Evolutionary conservation across 1,139 yeast genomes (phyloP).

Genomic region (Pichia sp.): DNA sequence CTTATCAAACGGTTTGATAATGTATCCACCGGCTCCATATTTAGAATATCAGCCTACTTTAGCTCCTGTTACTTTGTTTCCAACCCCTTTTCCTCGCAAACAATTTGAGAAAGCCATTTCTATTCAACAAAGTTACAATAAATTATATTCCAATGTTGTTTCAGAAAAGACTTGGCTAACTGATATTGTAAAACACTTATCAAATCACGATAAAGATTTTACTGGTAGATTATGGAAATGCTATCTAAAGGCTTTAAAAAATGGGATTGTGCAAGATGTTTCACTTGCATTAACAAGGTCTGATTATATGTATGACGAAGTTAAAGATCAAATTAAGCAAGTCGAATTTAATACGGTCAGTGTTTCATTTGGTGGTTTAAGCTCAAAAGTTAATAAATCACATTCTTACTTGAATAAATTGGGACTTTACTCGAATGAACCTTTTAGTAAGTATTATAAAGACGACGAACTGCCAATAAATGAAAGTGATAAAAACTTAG

Average conservation of each 20-base stretch:
- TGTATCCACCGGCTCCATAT: slow-evolving; percentile 60
- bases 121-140: slow-evolving; percentile 68
- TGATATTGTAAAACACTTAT: slow-evolving; percentile 46
- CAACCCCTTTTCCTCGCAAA: slow-evolving; percentile 74
- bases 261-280: slow-evolving; percentile 58
- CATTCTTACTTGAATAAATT: slow-evolving; percentile 59
- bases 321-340: slow-evolving; percentile 58
- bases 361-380: slow-evolving; percentile 89
- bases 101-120: slow-evolving; percentile 61
- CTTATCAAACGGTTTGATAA: slow-evolving; percentile 67
- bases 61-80: slow-evolving; percentile 86
- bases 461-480: slow-evolving; percentile 56
- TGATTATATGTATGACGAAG: slow-evolving; percentile 72
- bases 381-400: slow-evolving; percentile 69
- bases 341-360: slow-evolving; percentile 95
- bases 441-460: slow-evolving; percentile 38
- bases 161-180: slow-evolving; percentile 54
- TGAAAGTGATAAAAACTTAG: slow-evolving; percentile 52
- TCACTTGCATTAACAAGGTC: slow-evolving; percentile 84
- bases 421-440: slow-evolving; percentile 44
- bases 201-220: slow-evolving; percentile 63
- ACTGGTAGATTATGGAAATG: slow-evolving; percentile 72
- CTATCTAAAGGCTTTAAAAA: slow-evolving; percentile 41
- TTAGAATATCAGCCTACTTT: slow-evolving; percentile 42
- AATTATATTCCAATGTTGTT: slow-evolving; percentile 64